These are phyloP conservation scores for Ogataea philodendri DNA, from an alignment of 805 yeast genomes.

Conservation along the genomic window DNA sequence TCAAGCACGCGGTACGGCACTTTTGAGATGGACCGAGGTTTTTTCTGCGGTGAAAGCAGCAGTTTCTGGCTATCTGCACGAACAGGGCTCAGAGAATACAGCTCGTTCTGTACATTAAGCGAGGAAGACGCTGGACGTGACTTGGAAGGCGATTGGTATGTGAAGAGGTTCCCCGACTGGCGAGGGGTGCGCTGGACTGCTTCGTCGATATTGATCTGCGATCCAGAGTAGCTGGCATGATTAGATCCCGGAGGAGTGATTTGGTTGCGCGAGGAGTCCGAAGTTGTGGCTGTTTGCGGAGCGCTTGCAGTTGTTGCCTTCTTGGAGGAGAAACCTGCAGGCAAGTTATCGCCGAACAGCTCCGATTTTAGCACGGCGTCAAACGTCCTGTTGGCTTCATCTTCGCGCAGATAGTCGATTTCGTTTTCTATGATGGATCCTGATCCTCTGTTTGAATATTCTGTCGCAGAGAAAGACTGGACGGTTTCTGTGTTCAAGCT, in stretches of 20 bases:
- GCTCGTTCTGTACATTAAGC: constrained; percentile 64
- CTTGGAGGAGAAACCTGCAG: constrained; percentile 33
- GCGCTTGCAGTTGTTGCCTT: constrained; percentile 15
- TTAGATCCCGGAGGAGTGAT: constrained; percentile 31
- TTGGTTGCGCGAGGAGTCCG: constrained; percentile 19
- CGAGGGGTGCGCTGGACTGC: constrained; percentile 32
- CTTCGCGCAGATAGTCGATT: constrained; percentile 63
- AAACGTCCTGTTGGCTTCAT: constrained; percentile 85
- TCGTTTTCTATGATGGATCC: constrained; percentile 47
- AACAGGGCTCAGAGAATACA: constrained; percentile 82
- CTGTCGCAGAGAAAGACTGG: constrained; percentile 11
- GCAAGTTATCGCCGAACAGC: constrained; percentile 83
- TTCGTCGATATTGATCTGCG: constrained; percentile 23
- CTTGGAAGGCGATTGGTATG: constrained; percentile 71
- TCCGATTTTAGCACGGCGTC: constrained; percentile 85
- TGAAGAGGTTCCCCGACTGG: constrained; percentile 57
- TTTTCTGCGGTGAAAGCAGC: constrained; percentile 77
- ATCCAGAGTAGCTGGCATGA: constrained; percentile 18
- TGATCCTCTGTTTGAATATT: constrained; percentile 10
- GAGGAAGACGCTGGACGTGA: constrained; percentile 58
- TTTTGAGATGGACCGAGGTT: constrained; percentile 72
- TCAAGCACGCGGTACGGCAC: constrained; percentile 92
- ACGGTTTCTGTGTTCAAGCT: constrained; percentile 38
- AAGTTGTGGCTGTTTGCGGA: constrained; percentile 14
- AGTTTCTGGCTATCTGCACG: constrained; percentile 82